Evolutionary conservation across 225 moss, liverwort and hornwort genomes (phyloP).

Genomic region (Ulota crispa): DNA sequence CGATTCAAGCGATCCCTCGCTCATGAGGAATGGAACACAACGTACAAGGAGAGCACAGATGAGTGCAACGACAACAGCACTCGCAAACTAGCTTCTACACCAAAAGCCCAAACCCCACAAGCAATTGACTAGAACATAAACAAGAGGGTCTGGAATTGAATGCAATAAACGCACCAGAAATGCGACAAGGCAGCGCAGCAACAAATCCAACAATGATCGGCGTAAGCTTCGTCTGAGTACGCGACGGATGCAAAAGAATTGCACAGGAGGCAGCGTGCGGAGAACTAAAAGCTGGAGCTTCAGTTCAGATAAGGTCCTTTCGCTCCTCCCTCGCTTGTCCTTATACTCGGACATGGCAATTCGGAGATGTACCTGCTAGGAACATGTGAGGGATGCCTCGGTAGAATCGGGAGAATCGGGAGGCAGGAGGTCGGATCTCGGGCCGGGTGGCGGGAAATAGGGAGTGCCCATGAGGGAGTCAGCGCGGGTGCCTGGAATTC

Average conservation of each 20-base stretch:
- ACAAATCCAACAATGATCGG: neutral
- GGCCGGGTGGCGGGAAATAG: neutral
- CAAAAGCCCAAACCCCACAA: neutral
- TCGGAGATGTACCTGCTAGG: rapidly evolving
- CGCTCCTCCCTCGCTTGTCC: neutral
- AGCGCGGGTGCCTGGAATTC: neutral
- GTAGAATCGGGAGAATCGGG: too few relatives aligned
- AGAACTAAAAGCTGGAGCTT: neutral
- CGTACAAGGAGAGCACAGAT: neutral
- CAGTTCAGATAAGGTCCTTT: neutral
- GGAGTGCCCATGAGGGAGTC: neutral
- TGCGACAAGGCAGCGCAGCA: neutral
- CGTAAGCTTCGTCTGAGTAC: neutral
- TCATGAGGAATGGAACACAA: neutral
- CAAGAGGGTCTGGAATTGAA: neutral
- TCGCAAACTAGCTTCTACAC: neutral
- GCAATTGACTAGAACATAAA: neutral
- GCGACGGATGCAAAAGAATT: neutral
- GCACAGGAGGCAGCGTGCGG: neutral
- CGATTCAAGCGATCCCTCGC: neutral
- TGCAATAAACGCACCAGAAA: neutral
- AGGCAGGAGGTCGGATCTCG: neutral
- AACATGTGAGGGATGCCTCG: neutral
- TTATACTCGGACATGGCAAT: neutral
- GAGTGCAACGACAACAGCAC: neutral